Base-by-base conservation (phyloP, 768 basidiomycete genomes). In the Ramaria sp. region DNA sequence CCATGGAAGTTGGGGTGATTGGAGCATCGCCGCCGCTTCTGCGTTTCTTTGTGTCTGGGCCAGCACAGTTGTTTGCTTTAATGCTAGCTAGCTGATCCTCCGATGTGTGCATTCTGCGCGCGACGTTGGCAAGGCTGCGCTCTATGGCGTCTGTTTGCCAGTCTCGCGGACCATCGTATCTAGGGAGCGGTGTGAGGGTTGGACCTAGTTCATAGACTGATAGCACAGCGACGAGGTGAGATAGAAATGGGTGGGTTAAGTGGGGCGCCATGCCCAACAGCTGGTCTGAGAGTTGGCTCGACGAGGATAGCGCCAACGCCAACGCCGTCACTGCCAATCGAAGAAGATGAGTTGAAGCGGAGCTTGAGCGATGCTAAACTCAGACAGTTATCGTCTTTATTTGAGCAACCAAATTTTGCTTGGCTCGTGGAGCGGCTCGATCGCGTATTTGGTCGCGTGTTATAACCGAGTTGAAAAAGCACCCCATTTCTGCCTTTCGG, bases 111-210 rank as follows among this genome's bases (percentile, higher is more conserved):
- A 81, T 77, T 60, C 81, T 70, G 37, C 71, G 68, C 2, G 76
- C 76, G 49, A 83, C 67, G 28, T 69, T 71, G 25, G 69, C 66
- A 58, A 83, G 69, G 13, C 75, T 75, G 53, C 75, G 73, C 32
- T 78, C 65, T 61, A 83, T 78, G 58, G 71, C 69, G 52, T 81
- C 78, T 20, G 77, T 81, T 60, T 80, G 76, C 76, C 74, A 78
- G 66, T 79, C 74, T 50, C 68, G 56, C 5, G 78, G 78, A 1
- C 81, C 82, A 62, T 75, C 68, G 64, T 79, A 81, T 48, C 70
- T 70, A 30, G 79, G 79, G 57, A 70, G 66, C 38, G 79, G 76
- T n/a, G 72, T 69, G 13, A 72, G 69, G 58, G 67, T 62, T 20
- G 77, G 76, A 47, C 77, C 76, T 45, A 76, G 71, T 57, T 82